phyloP scores from a whole-genome alignment of 148 eudicot genomes.

The Camellia japonica region DNA sequence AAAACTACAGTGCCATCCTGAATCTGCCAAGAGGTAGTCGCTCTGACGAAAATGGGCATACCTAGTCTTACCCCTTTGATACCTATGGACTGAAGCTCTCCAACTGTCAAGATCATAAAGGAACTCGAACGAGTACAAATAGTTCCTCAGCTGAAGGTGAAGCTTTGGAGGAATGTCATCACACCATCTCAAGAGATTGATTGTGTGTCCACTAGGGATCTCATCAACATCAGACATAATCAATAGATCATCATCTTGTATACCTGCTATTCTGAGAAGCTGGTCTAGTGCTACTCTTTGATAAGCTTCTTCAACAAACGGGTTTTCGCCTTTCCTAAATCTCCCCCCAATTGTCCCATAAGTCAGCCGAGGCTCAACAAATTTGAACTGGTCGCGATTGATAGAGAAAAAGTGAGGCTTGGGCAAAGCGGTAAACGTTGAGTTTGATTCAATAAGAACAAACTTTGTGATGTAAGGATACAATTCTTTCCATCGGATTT shows the following conservation, averaged over 20 bases:
- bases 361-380: constrained; percentile 47
- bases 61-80: constrained; percentile 41
- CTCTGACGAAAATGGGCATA: constrained; percentile 56
- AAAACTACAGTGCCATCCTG: constrained; percentile 75
- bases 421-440: constrained; percentile 48
- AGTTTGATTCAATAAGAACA: constrained; percentile 61
- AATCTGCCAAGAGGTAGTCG: constrained; percentile 45
- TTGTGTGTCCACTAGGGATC: constrained; percentile 55
- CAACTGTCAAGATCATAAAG: constrained; percentile 37
- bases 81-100: constrained; percentile 61
- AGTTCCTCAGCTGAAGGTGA: constrained; percentile 47
- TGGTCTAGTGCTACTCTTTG: constrained; percentile 53
- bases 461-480: constrained; percentile 56
- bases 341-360: constrained; percentile 51
- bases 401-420: constrained; percentile 37
- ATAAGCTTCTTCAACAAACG: constrained; percentile 59
- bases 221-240: constrained; percentile 74
- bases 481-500: constrained; percentile 56
- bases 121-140: constrained; percentile 60
- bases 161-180: constrained; percentile 42
- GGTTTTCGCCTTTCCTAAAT: constrained; percentile 53
- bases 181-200: constrained; percentile 61
- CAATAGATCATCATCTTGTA: constrained; percentile 57
- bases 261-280: constrained; percentile 49
- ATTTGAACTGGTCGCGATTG: constrained; percentile 37